Conservation (phyloP, 805 yeast genomes). For the Komagataella mondaviorum region DNA sequence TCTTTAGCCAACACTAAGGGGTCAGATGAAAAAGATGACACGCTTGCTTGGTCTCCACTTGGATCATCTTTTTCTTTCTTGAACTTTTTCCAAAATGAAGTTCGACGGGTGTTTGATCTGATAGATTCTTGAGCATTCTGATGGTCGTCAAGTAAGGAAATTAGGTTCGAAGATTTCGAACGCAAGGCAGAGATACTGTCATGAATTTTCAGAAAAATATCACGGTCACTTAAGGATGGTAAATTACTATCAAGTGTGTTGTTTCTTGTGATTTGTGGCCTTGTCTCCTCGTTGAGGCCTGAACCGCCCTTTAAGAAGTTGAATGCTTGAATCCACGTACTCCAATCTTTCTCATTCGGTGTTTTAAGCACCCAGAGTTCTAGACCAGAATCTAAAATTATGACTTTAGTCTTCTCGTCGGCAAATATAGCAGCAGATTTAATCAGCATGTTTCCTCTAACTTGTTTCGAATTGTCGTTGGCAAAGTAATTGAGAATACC, state of each 20-base stretch:
- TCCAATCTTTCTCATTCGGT: constrained; percentile 47
- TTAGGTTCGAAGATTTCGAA: neutral
- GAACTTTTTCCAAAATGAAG: neutral
- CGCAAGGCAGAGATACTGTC: neutral
- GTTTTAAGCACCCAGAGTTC: constrained; percentile 88
- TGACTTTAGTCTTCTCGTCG: constrained; percentile 47
- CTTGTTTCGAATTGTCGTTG: constrained; percentile 53
- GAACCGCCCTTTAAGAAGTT: constrained; percentile 27
- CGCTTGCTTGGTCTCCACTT: neutral
- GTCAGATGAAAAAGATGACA: neutral
- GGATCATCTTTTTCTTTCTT: neutral
- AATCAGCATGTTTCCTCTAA: constrained; percentile 89
- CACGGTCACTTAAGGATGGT: neutral
- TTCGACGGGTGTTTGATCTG: neutral
- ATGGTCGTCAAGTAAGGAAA: neutral
- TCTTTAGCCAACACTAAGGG: neutral
- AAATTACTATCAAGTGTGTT: neutral
- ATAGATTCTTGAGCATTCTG: neutral
- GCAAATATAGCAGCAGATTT: constrained; percentile 75
- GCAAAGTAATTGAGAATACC: constrained; percentile 75
- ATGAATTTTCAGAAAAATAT: neutral
- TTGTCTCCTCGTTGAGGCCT: constrained; percentile 3
- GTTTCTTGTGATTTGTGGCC: neutral
- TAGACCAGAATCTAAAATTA: constrained; percentile 86
- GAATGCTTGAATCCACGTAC: constrained; percentile 73